Conservation (phyloP, 2,329 filamentous ascomycete genomes). For the Diaporthe sp. region DNA sequence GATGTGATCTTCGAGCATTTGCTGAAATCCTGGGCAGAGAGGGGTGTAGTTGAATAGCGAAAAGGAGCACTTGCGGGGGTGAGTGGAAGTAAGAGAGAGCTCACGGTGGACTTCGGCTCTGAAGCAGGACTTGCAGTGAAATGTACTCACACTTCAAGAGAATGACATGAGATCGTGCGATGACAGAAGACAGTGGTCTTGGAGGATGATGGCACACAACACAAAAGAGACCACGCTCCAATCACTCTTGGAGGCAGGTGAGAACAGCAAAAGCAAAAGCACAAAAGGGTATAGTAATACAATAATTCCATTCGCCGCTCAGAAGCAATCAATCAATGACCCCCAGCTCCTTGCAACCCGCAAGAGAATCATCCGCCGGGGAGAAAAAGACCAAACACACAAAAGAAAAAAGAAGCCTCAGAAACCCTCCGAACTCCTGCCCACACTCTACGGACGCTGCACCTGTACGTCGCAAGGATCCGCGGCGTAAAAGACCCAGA, state of each 20-base stretch:
- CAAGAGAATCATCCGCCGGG: neutral
- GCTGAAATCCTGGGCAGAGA: neutral
- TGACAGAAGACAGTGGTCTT: neutral
- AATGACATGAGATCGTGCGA: neutral
- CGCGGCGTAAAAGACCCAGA: neutral
- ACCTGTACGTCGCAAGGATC: slow-evolving; percentile 28
- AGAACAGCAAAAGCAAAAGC: neutral
- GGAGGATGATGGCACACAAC: neutral
- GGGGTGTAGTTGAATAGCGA: too few species aligned
- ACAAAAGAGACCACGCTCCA: neutral
- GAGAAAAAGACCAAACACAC: neutral
- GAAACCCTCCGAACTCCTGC: neutral
- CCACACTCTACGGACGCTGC: neutral
- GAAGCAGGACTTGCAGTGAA: neutral
- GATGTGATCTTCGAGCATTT: too few species aligned
- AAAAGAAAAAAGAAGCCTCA: neutral
- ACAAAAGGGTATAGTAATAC: neutral
- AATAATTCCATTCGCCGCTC: neutral
- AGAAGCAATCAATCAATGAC: neutral
- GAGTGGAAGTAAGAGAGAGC: neutral
- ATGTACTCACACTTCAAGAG: neutral
- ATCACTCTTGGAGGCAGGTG: neutral
- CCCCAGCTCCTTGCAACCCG: neutral
- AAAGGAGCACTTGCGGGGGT: neutral
- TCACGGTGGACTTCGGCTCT: neutral